phyloP scores from a whole-genome alignment of 2,329 filamentous ascomycete species.

The Ophiostoma quercus region DNA sequence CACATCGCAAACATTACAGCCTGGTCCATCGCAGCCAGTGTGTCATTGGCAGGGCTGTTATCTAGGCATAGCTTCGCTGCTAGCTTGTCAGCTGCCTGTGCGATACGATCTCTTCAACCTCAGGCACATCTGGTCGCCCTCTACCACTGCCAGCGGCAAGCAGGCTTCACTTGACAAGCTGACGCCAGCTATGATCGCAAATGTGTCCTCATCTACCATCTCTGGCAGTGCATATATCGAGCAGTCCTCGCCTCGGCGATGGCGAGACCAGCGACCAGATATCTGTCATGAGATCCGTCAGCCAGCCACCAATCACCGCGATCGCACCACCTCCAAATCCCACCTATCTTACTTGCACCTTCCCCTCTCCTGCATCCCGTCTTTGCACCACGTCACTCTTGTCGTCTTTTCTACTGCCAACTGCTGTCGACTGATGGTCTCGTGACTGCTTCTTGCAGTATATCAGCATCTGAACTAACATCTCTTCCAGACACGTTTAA shows the following conservation, averaged over 20 bases:
- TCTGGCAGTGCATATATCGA: neutral
- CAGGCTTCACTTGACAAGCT: neutral
- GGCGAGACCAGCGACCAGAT: neutral
- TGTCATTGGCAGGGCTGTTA: neutral
- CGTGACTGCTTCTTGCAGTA: neutral
- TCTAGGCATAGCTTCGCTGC: neutral
- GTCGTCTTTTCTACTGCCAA: neutral
- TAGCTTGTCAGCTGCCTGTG: constrained; percentile 5
- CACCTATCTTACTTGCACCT: neutral
- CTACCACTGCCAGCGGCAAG: neutral
- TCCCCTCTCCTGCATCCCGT: constrained; percentile 4
- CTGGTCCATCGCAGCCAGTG: neutral
- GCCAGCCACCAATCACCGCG: neutral
- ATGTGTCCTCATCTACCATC: neutral
- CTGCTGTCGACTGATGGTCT: neutral
- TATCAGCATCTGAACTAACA: constrained; percentile 12
- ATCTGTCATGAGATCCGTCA: constrained; percentile 6
- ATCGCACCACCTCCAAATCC: neutral
- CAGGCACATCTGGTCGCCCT: neutral
- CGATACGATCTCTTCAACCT: neutral
- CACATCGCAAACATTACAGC: neutral
- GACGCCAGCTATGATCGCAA: neutral
- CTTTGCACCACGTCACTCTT: neutral
- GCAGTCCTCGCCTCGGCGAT: neutral
- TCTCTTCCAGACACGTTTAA: constrained; percentile 10